Base-by-base conservation (phyloP, 805 yeast genomes). In the Komagataella pastoris region DNA sequence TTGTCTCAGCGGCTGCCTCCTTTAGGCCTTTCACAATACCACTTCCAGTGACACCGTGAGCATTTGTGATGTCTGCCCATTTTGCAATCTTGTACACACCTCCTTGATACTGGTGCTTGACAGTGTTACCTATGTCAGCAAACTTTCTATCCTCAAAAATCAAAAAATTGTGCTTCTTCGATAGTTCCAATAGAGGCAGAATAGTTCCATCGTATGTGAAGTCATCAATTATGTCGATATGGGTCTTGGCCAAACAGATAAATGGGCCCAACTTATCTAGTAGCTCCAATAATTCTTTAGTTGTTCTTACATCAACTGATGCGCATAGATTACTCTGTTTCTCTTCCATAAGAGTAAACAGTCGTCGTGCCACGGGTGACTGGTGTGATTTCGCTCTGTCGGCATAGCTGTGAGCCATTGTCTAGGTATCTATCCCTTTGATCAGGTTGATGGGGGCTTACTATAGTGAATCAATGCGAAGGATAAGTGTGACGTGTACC, bases 41-140 rank as follows among this genome's bases (percentile, higher is more conserved):
- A 0, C 84, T 81, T 19, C 99, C 99, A 2, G 98, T 91, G 36
- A 93, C 90, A 53, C 97, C 95, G 61, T 93, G 99, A 0, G 98
- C 98, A 66, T 93, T 93, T 43, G 98, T 91, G 58, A 93, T 89
- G 62, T 93, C 97, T 0, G 98, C 81, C 99, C 99, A 93, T 60
- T 81, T 71, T 12, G 96, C 93, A 55, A 91, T 91, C 62, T 79
- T 81, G 71, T 80, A 89, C 8, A 88, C 83, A 47, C 99, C 99
- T 44, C 95, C 88, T 36, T 85, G 72, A 67, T 91, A 93, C 68
- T 93, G 99, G 47, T 88, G 78, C 69, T 91, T 90, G 51, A 93
- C 99, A 1, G 99, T 93, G 63, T 90, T 88, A 17, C 99, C 99
- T 59, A 93, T 93, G 67, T 93, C 99, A 21, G 99, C 99, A 68